phyloP scores from a whole-genome alignment of 495 filamentous ascomycete genomes.

The Bombardia bombarda region DNA sequence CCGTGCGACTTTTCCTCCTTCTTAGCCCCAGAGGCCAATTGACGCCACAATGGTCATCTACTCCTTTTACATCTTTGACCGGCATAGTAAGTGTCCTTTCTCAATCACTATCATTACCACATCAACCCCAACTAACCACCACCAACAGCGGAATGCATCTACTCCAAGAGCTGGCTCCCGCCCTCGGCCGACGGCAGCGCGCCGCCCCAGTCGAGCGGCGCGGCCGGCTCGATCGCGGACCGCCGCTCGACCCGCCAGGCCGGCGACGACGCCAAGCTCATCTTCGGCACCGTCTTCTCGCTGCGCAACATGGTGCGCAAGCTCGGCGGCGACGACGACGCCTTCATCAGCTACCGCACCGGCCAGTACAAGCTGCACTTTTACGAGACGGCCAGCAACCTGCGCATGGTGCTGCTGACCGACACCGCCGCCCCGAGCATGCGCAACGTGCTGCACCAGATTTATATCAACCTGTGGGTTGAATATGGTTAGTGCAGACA shows the following conservation, averaged over 20 bases:
- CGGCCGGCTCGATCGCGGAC: conserved; percentile 9
- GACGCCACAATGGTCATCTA: conserved; percentile 70
- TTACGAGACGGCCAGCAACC: conserved; percentile 92
- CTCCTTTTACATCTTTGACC: conserved; percentile 97
- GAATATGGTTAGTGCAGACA: conserved; percentile 71
- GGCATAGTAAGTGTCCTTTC: conserved; percentile 63
- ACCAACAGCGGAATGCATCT: conserved; percentile 80
- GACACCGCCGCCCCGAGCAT: conserved; percentile 84
- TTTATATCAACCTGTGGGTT: conserved; percentile 95
- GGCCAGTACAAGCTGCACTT: conserved; percentile 97
- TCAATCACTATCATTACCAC: background rate
- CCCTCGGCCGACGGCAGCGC: conserved; percentile 22
- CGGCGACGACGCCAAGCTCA: conserved; percentile 88
- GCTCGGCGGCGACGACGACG: conserved; percentile 84
- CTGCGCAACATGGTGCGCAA: conserved; percentile 95
- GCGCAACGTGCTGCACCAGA: conserved; percentile 90
- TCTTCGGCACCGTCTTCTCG: conserved; percentile 95
- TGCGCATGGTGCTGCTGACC: conserved; percentile 95
- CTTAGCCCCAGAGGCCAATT: background rate
- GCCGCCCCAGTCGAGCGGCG: conserved; percentile 1
- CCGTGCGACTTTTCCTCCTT: background rate
- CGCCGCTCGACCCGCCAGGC: conserved; percentile 32
- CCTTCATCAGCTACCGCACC: conserved; percentile 84
- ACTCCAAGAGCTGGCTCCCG: conserved; percentile 58
- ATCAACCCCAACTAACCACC: conserved; percentile 9